Evolutionary conservation across 441 rosid species (phyloP).

Genomic region (Euphorbia celastroides): DNA sequence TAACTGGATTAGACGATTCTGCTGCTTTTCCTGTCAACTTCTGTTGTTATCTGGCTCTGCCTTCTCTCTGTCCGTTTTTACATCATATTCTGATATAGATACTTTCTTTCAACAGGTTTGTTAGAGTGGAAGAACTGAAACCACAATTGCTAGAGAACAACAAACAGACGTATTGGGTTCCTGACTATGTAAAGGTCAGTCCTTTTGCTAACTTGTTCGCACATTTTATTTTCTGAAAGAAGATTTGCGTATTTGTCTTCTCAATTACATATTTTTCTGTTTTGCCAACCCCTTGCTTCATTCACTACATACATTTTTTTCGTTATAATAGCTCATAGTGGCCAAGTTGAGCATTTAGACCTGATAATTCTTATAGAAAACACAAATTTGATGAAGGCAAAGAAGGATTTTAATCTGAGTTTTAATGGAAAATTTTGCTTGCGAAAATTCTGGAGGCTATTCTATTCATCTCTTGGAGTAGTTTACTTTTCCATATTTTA

Average conservation of each 20-base stretch:
- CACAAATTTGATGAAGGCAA: too few species aligned
- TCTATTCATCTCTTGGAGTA: too few species aligned
- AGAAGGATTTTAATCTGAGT: too few species aligned
- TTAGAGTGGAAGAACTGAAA: slow-evolving; percentile 78
- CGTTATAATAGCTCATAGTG: too few species aligned
- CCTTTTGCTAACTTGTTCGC: slow-evolving; percentile 5
- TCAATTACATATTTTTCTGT: too few species aligned
- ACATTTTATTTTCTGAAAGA: not conserved
- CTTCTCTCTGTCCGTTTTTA: not conserved
- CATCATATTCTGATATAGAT: not conserved
- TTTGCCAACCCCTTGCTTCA: not conserved
- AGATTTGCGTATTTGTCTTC: not conserved
- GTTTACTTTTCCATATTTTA: too few species aligned
- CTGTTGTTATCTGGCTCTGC: not conserved
- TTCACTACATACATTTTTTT: not conserved
- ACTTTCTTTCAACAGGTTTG: slow-evolving; percentile 59
- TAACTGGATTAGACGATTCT: not conserved
- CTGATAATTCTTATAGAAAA: too few species aligned
- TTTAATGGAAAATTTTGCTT: too few species aligned
- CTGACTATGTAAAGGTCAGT: slow-evolving; percentile 95
- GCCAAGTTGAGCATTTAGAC: too few species aligned
- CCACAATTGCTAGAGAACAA: slow-evolving; percentile 82
- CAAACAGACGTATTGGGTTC: slow-evolving; percentile 91
- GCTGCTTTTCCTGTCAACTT: not conserved
- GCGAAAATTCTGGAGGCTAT: too few species aligned